Conservation (phyloP, 495 filamentous ascomycete species). For the Penicillium coprophilum region DNA sequence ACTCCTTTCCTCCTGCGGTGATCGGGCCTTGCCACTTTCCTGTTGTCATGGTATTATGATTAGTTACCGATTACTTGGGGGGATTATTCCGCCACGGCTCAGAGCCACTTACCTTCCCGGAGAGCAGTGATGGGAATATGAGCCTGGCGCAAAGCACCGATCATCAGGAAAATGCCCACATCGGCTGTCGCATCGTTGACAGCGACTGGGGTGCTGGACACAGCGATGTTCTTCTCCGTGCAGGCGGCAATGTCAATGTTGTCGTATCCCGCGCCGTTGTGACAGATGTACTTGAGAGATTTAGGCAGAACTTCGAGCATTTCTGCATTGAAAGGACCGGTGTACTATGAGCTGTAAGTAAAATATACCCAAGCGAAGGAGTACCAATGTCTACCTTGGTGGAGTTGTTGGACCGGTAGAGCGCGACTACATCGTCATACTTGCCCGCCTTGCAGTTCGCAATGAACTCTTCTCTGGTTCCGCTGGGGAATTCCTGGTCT, state of each 20-base stretch:
- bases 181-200: conserved; percentile 73
- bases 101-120: conserved; percentile 50
- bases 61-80: neutral
- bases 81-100: neutral
- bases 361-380: neutral
- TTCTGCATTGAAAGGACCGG: conserved; percentile 59
- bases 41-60: conserved; percentile 17
- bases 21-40: conserved; percentile 51
- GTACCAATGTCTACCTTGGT: conserved; percentile 43
- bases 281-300: conserved; percentile 73
- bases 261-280: conserved; percentile 87
- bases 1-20: conserved; percentile 8
- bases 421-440: conserved; percentile 57
- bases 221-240: conserved; percentile 57
- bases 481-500: conserved; percentile 54
- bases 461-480: conserved; percentile 53
- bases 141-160: conserved; percentile 65
- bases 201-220: conserved; percentile 66
- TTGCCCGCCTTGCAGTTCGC: conserved; percentile 51
- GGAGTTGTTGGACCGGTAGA: conserved; percentile 61
- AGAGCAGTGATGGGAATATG: conserved; percentile 62
- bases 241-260: conserved; percentile 74
- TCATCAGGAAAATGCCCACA: conserved; percentile 67
- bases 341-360: conserved; percentile 43
- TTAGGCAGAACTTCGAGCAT: conserved; percentile 59